Percentiles rank a stretch among this genome's conserved stretches.
phyloP scores from a whole-genome alignment of 495 filamentous ascomycete genomes.

The Friedmanniomyces endolithicus region DNA sequence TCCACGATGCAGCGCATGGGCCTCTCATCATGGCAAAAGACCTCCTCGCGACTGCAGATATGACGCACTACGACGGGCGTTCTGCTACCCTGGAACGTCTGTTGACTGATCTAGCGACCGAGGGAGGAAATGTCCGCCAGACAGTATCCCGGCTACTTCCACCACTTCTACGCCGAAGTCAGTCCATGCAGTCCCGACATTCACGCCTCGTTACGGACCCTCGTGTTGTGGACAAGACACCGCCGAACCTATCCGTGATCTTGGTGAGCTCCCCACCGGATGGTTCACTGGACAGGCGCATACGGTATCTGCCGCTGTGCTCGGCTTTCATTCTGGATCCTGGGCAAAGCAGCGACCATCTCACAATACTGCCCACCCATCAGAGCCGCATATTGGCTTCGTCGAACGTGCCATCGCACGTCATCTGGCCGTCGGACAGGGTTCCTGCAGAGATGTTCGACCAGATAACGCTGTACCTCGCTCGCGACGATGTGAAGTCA shows the following conservation, averaged over 20 bases:
- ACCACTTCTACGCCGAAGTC: too few species aligned
- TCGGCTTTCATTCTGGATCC: not conserved
- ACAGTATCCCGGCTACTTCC: too few species aligned
- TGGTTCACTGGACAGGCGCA: not conserved
- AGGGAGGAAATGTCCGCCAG: too few species aligned
- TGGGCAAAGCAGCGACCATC: not conserved
- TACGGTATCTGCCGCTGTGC: not conserved
- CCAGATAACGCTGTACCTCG: constrained; percentile 33
- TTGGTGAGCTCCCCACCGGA: not conserved
- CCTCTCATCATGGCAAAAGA: constrained; percentile 2
- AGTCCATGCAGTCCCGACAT: too few species aligned
- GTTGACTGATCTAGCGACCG: too few species aligned
- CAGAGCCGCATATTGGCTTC: not conserved
- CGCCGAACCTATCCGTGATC: not conserved
- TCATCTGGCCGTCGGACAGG: constrained; percentile 29
- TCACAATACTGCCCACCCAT: constrained; percentile 1
- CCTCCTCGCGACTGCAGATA: not conserved
- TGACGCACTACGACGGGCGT: too few species aligned
- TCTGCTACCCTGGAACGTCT: too few species aligned
- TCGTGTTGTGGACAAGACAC: not conserved
- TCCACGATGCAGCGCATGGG: not conserved
- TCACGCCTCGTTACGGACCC: not conserved
- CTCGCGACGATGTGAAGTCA: constrained; percentile 36
- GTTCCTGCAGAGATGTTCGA: constrained; percentile 43
- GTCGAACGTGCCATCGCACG: not conserved